Percentiles rank a stretch among this genome's conserved stretches.
Evolutionary conservation across 1,284 basidiomycete species (phyloP).

Genomic region (Sporisorium reilianum): DNA sequence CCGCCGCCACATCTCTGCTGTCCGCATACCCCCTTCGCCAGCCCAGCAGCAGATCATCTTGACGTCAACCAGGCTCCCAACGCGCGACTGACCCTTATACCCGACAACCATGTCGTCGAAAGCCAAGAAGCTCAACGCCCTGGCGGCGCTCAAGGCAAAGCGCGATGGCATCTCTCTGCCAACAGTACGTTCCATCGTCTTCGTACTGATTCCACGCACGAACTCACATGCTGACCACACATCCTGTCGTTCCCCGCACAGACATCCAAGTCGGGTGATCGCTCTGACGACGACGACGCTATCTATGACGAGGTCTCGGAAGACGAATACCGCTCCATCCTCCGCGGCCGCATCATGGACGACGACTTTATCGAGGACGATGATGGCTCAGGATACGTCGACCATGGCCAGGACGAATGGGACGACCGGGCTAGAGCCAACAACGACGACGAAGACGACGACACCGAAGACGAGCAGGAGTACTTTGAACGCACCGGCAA

Average conservation of each 20-base stretch:
- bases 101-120: constrained; percentile 44
- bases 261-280: constrained; percentile 24
- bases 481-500: constrained; percentile 67
- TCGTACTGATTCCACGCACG: background rate
- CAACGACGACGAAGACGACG: constrained; percentile 71
- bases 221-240: constrained; percentile 2
- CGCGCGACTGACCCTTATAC: background rate
- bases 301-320: constrained; percentile 95
- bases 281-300: constrained; percentile 64
- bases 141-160: constrained; percentile 66
- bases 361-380: constrained; percentile 95
- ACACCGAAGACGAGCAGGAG: constrained; percentile 63
- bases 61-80: background rate
- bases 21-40: background rate
- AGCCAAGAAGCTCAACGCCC: constrained; percentile 60
- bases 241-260: constrained; percentile 3
- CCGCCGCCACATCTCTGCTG: background rate
- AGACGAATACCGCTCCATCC: constrained; percentile 87
- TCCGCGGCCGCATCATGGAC: constrained; percentile 83
- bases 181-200: constrained; percentile 20
- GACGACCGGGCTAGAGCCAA: constrained; percentile 58
- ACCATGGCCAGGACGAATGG: constrained; percentile 97
- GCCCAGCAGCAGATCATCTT: background rate
- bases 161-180: constrained; percentile 47
- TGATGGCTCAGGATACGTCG: constrained; percentile 89